Conservation (phyloP, 1,284 basidiomycete species). For the Volvariella volvacea region DNA sequence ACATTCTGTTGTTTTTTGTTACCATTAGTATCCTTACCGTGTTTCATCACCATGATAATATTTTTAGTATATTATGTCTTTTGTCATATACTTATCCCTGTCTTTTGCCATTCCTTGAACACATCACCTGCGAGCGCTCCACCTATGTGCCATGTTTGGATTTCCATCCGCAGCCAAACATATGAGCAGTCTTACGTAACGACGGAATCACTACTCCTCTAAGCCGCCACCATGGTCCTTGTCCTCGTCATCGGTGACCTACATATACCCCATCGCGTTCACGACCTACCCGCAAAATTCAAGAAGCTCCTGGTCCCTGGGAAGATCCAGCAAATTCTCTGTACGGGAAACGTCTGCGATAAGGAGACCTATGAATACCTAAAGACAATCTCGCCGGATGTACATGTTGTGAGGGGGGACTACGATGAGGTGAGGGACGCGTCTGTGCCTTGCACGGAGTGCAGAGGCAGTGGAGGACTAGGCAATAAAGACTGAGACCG, state of each 20-base stretch:
- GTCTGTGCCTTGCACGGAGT: too few species aligned
- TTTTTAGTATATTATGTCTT: too few species aligned
- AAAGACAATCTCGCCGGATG: conserved; percentile 93
- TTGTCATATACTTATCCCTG: too few species aligned
- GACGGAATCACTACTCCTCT: neutral
- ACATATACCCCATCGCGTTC: conserved; percentile 83
- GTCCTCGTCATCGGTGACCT: conserved; percentile 93
- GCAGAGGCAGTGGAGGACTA: too few species aligned
- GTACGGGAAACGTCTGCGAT: conserved; percentile 97
- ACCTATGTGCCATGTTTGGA: neutral
- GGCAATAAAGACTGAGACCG: neutral
- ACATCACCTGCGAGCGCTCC: too few species aligned
- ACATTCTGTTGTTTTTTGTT: too few species aligned
- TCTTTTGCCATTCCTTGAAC: too few species aligned
- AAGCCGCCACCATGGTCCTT: conserved; percentile 54
- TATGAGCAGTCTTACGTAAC: too few species aligned
- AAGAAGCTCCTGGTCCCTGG: conserved; percentile 95
- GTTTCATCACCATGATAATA: too few species aligned
- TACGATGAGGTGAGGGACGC: conserved; percentile 99
- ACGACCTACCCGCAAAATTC: conserved; percentile 94
- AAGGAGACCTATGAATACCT: conserved; percentile 97
- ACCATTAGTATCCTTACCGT: too few species aligned
- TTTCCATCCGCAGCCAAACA: neutral
- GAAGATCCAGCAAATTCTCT: conserved; percentile 97
- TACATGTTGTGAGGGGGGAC: conserved; percentile 90